Conservation (phyloP, 2,329 filamentous ascomycete genomes). For the Alternaria longipes region DNA sequence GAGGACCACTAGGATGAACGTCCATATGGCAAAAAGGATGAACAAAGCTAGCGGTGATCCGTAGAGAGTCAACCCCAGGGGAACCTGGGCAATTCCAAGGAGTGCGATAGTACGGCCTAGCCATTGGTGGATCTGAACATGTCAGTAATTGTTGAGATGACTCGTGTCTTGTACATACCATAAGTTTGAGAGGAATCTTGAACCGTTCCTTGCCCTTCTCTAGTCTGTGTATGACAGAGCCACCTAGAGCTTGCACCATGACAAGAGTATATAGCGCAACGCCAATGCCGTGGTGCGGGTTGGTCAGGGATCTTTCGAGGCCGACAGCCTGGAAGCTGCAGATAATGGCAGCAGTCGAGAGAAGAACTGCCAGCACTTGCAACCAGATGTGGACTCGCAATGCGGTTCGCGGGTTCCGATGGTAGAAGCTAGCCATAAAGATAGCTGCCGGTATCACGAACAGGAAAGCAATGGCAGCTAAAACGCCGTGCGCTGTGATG, state of each 20-base stretch:
- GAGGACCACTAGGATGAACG: constrained; percentile 72
- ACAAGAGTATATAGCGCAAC: constrained; percentile 79
- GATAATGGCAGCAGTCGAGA: constrained; percentile 76
- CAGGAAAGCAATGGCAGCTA: constrained; percentile 78
- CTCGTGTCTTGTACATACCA: constrained; percentile 54
- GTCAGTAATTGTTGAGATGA: constrained; percentile 18
- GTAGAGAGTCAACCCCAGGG: constrained; percentile 88
- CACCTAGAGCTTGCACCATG: constrained; percentile 74
- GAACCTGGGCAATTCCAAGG: constrained; percentile 85
- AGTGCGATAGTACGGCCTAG: constrained; percentile 79
- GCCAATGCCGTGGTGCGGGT: constrained; percentile 86
- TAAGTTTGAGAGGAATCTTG: constrained; percentile 66
- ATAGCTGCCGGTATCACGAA: constrained; percentile 78
- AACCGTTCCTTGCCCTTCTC: constrained; percentile 63
- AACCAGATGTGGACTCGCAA: constrained; percentile 78
- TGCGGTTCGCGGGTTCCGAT: constrained; percentile 67
- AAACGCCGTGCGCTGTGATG: constrained; percentile 74
- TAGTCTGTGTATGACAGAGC: constrained; percentile 68
- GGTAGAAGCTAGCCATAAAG: constrained; percentile 76
- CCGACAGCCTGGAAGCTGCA: constrained; percentile 83
- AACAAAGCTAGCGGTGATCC: constrained; percentile 88
- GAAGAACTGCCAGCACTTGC: constrained; percentile 72
- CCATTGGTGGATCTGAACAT: constrained; percentile 85
- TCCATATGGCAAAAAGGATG: constrained; percentile 83
- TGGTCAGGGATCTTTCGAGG: constrained; percentile 73